Percentiles rank a stretch among this genome's conserved stretches.
phyloP scores from a whole-genome alignment of 345 rosid genomes.

The Citrus maxima region DNA sequence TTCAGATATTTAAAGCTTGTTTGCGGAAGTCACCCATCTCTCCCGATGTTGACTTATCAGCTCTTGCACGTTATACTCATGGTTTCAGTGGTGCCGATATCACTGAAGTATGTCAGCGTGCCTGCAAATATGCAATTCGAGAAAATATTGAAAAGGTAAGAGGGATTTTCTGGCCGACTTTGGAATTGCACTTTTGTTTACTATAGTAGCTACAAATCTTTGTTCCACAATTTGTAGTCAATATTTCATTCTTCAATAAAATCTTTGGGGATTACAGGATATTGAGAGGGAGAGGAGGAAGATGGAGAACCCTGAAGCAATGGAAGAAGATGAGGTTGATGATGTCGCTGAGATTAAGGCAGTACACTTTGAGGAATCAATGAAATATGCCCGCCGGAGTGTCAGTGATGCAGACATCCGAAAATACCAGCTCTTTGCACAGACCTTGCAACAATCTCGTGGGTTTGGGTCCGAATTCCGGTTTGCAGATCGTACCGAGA shows the following conservation, averaged over 20 bases:
- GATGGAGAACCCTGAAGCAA: slow-evolving; percentile 30
- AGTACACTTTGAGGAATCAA: slow-evolving; percentile 34
- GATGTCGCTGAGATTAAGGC: slow-evolving; percentile 28
- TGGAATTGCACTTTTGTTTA: background rate
- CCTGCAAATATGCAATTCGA: slow-evolving; percentile 41
- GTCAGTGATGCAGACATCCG: slow-evolving; percentile 35
- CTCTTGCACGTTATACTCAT: slow-evolving; percentile 25
- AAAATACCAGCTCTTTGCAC: slow-evolving; percentile 30
- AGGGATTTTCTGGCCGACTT: background rate
- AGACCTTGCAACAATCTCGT: slow-evolving; percentile 33
- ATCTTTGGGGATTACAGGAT: slow-evolving; percentile 22
- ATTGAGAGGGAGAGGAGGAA: slow-evolving; percentile 28
- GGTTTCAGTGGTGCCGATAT: slow-evolving; percentile 41
- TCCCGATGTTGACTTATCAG: slow-evolving; percentile 26
- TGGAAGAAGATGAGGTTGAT: slow-evolving; percentile 37
- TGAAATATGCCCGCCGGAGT: slow-evolving; percentile 32
- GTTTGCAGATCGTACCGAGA: slow-evolving; percentile 19
- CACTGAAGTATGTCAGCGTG: slow-evolving; percentile 36
- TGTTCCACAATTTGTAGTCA: background rate
- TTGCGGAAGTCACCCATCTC: slow-evolving; percentile 31
- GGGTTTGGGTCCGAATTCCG: slow-evolving; percentile 29
- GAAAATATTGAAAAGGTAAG: slow-evolving; percentile 32
- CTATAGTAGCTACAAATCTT: background rate
- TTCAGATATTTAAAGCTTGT: slow-evolving; percentile 36
- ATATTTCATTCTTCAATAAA: background rate